Evolutionary conservation across 1,284 basidiomycete genomes (phyloP).

Genomic region (Cryptococcus sp.): DNA sequence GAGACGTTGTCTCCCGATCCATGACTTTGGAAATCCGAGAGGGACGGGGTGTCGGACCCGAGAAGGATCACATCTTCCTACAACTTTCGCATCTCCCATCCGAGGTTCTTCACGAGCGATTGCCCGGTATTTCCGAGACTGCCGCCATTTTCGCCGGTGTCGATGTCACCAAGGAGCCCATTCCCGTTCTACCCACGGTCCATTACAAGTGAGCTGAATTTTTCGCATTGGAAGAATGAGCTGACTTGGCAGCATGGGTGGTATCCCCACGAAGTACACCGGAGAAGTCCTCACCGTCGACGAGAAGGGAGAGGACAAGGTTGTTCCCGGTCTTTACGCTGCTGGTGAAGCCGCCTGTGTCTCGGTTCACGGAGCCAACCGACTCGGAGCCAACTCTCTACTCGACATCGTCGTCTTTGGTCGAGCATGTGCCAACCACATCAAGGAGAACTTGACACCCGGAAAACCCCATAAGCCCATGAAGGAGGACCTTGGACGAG

Average conservation of each 20-base stretch:
- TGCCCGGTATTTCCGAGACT: conserved; percentile 99
- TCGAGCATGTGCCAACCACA: conserved; percentile 97
- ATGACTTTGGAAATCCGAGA: conserved; percentile 99
- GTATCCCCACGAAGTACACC: conserved; percentile 98
- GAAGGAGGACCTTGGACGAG: conserved; percentile 78
- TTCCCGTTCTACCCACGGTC: conserved; percentile 91
- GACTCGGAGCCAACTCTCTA: conserved; percentile 98
- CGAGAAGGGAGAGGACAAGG: conserved; percentile 82
- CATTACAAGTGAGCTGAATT: conserved; percentile 79
- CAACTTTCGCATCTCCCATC: conserved; percentile 97
- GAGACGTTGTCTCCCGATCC: conserved; percentile 97
- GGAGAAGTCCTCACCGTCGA: conserved; percentile 91
- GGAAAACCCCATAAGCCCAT: conserved; percentile 89
- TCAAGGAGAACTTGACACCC: conserved; percentile 83
- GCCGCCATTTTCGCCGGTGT: conserved; percentile 99
- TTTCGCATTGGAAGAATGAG: not conserved
- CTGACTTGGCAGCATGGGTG: conserved; percentile 71
- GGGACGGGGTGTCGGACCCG: conserved; percentile 96
- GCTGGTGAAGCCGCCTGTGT: conserved; percentile 99
- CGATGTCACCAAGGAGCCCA: conserved; percentile 99
- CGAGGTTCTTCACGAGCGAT: conserved; percentile 91
- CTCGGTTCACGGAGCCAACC: conserved; percentile 98
- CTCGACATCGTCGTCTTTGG: conserved; percentile 99
- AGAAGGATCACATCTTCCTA: conserved; percentile 96
- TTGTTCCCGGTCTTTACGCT: conserved; percentile 96